Base-by-base conservation (phyloP, 2,329 filamentous ascomycete genomes). In the Aspergillus bombycis region DNA sequence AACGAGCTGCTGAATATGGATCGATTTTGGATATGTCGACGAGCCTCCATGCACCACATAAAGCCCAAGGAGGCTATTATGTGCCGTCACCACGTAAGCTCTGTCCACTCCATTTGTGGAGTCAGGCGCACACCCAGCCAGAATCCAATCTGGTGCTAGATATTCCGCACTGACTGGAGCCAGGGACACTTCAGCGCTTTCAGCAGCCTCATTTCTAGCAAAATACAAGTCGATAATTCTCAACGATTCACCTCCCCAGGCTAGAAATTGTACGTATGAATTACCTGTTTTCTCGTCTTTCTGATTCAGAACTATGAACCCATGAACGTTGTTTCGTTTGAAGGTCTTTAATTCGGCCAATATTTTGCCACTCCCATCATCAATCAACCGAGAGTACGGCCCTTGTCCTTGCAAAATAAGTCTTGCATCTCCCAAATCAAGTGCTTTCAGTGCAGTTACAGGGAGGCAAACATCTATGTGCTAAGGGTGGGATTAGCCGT, bases 1-100 rank as follows among this genome's bases (percentile, higher is more conserved):
- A 16, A 89, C 79, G 1, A 80, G 65, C 16, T 84, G 74, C 1
- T 72, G 70, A 8, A 72, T 62, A 30, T 72, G 63, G n/a, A 78
- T 69, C 7, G 75, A 65, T 11, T 61, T 68, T 8, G 67, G 70
- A 58, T 71, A 68, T 28, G 59, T 63, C 4, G 67, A 55, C 10
- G 62, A 61, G 12, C 46, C 28, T 3, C 66, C 61, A 19, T 76
- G 32, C 28, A 62, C 54, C 4, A 72, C 50, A 61, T 70, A 72
- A 23, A 91, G 75, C 34, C 82, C 82, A 8, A 92, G 76, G 6
- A 96, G 82, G 57, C 92, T 89, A 82, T 98, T 97, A 77, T 98
- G 94, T 1, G 94, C 93, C 2, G 93, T 97, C 19, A 96, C 83
- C 12, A 95, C 77, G 19, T 88, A 87, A 19, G 86, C 88, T 12